These are phyloP conservation scores for Bidens hawaiensis DNA, from an alignment of 140 eudicot genomes.

Conservation along the genomic window DNA sequence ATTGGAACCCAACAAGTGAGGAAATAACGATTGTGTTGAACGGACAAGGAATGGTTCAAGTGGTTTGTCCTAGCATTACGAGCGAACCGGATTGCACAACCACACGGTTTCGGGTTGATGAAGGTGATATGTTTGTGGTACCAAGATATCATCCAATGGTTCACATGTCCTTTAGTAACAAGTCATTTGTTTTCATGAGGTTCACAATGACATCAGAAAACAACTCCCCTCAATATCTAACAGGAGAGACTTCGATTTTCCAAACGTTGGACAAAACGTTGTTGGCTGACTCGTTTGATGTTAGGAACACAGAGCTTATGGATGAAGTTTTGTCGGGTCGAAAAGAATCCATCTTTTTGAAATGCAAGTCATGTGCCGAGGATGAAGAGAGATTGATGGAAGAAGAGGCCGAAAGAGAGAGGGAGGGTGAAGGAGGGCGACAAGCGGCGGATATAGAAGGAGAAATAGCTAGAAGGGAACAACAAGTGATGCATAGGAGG, in stretches of 20 bases:
- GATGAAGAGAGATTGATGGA: slow-evolving; percentile 58
- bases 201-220: slow-evolving; percentile 48
- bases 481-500: slow-evolving; percentile 11
- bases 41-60: slow-evolving; percentile 74
- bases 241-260: slow-evolving; percentile 63
- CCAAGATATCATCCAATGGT: slow-evolving; percentile 80
- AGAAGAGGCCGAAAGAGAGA: slow-evolving; percentile 11
- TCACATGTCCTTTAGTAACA: slow-evolving; percentile 71
- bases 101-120: slow-evolving; percentile 55
- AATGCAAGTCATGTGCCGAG: slow-evolving; percentile 74
- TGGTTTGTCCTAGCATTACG: slow-evolving; percentile 51
- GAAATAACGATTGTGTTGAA: slow-evolving; percentile 63
- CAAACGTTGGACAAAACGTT: slow-evolving; percentile 44
- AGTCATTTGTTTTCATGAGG: slow-evolving; percentile 68
- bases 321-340: slow-evolving; percentile 42
- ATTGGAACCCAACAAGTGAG: slow-evolving; percentile 73
- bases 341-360: slow-evolving; percentile 40
- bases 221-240: slow-evolving; percentile 71
- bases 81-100: slow-evolving; percentile 41
- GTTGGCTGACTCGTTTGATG: slow-evolving; percentile 56
- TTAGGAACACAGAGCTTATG: slow-evolving; percentile 34
- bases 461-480: slow-evolving; percentile 20
- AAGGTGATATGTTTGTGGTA: slow-evolving; percentile 78
- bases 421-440: slow-evolving; percentile 23
- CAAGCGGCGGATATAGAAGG: slow-evolving; percentile 10